These are phyloP conservation scores for Obba rivulosa DNA, from an alignment of 768 basidiomycete species.

Conservation along the genomic window DNA sequence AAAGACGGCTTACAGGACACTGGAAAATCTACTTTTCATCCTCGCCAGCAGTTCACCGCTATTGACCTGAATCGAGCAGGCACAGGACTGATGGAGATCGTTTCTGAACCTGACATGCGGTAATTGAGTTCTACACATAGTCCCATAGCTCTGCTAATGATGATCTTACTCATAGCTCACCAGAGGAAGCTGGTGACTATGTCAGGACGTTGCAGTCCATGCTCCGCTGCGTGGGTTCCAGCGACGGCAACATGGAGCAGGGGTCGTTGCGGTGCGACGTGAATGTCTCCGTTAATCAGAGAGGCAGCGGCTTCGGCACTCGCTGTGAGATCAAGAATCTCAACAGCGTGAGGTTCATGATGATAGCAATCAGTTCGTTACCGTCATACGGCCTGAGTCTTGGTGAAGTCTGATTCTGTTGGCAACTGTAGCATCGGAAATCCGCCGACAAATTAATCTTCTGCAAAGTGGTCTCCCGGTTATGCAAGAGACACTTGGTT, in stretches of 20 bases:
- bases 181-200: conserved; percentile 88
- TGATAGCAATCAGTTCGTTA: conserved; percentile 73
- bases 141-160: background rate
- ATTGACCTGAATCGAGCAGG: conserved; percentile 94
- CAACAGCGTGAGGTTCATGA: conserved; percentile 84
- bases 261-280: conserved; percentile 94
- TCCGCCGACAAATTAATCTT: conserved; percentile 68
- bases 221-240: conserved; percentile 77
- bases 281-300: conserved; percentile 83
- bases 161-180: conserved; percentile 38
- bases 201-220: conserved; percentile 78
- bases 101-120: conserved; percentile 90
- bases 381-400: background rate
- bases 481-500: conserved; percentile 85
- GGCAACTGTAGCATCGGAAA: conserved; percentile 59
- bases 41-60: conserved; percentile 43
- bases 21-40: conserved; percentile 70
- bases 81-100: conserved; percentile 89
- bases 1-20: conserved; percentile 61
- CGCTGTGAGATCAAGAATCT: conserved; percentile 97
- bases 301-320: conserved; percentile 61
- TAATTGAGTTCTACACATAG: conserved; percentile 10
- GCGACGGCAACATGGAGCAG: conserved; percentile 98
- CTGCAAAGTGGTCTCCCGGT: conserved; percentile 41
- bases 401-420: background rate